phyloP scores from a whole-genome alignment of 768 basidiomycete species.

The Chlorophyllum brunneum region DNA sequence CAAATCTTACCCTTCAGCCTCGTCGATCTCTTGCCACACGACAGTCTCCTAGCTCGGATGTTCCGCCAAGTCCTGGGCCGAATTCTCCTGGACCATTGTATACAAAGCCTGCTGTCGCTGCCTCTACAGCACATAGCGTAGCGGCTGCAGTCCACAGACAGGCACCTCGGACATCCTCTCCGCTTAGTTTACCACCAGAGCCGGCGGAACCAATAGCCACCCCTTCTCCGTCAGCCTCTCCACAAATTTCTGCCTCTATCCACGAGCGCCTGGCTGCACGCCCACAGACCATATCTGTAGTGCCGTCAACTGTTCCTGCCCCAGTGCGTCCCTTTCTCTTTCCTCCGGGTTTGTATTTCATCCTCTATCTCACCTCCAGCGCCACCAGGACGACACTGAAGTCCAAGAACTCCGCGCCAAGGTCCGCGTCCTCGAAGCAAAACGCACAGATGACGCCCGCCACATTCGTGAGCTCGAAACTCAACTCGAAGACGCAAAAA shows the following conservation, averaged over 20 bases:
- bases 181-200: constrained; percentile 33
- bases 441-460: constrained; percentile 83
- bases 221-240: constrained; percentile 17
- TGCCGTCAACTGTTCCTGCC: constrained; percentile 21
- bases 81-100: constrained; percentile 25
- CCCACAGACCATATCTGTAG: constrained; percentile 21
- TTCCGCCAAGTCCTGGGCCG: constrained; percentile 24
- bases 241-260: constrained; percentile 19
- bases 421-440: constrained; percentile 79
- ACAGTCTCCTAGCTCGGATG: constrained; percentile 34
- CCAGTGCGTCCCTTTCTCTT: constrained; percentile 17
- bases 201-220: constrained; percentile 18
- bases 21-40: constrained; percentile 45
- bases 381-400: constrained; percentile 50
- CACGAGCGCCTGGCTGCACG: constrained; percentile 17
- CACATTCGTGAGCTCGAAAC: constrained; percentile 81
- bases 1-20: constrained; percentile 42
- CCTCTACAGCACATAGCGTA: too few relatives aligned
- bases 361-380: constrained; percentile 13
- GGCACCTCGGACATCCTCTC: constrained; percentile 31
- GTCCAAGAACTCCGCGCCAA: constrained; percentile 81
- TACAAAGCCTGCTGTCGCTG: constrained; percentile 19
- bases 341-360: constrained; percentile 7
- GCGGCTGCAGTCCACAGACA: background rate
- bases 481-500: constrained; percentile 79